A percentile compares a stretch with the other conserved stretches of the same genome.
phyloP scores from a whole-genome alignment of 1,139 yeast genomes.

The Wickerhamiella pararugosa region DNA sequence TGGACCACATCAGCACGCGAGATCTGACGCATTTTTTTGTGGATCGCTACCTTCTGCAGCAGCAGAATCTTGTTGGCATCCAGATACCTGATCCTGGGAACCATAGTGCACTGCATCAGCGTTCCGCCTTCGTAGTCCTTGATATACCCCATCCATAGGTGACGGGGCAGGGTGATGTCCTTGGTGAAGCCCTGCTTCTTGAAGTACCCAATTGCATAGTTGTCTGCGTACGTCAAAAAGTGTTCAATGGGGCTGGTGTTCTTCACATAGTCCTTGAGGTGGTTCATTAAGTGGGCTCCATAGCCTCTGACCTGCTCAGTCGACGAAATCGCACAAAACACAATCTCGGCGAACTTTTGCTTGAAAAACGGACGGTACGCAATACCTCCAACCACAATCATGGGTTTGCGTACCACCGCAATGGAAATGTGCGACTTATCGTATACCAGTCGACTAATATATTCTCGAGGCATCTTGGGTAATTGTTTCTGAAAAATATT shows the following conservation, averaged over 20 bases:
- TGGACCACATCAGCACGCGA: conserved; percentile 62
- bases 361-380: conserved; percentile 89
- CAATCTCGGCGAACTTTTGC: conserved; percentile 91
- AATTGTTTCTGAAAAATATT: conserved; percentile 93
- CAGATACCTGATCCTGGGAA: conserved; percentile 72
- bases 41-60: conserved; percentile 81
- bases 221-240: conserved; percentile 92
- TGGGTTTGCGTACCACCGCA: conserved; percentile 86
- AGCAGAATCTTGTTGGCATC: conserved; percentile 78
- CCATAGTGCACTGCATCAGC: conserved; percentile 90
- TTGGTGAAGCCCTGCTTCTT: conserved; percentile 97
- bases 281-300: conserved; percentile 98
- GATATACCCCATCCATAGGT: conserved; percentile 95
- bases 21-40: conserved; percentile 56
- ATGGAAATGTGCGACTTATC: conserved; percentile 89
- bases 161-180: conserved; percentile 72
- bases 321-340: conserved; percentile 92
- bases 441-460: conserved; percentile 84
- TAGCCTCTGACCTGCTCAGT: conserved; percentile 97
- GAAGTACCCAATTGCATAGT: conserved; percentile 96
- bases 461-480: conserved; percentile 97
- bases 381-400: conserved; percentile 95
- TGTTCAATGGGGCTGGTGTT: conserved; percentile 77
- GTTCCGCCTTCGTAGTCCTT: conserved; percentile 99
- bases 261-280: conserved; percentile 83